phyloP scores from a whole-genome alignment of 2,329 filamentous ascomycete species.

The Sporothrix humicola region DNA sequence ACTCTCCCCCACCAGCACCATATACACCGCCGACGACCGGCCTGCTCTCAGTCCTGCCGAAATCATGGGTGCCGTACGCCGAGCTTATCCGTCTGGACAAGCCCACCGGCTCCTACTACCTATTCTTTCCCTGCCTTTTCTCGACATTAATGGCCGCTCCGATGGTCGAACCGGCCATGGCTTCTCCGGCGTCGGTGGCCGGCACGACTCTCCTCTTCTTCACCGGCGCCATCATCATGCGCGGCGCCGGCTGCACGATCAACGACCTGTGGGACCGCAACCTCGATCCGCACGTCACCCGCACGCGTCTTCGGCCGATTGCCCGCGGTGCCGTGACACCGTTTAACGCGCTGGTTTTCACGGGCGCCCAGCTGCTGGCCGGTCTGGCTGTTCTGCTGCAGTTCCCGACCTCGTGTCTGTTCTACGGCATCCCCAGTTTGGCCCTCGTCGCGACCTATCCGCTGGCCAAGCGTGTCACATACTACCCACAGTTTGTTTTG shows the following conservation, averaged over 20 bases:
- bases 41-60: conserved; percentile 71
- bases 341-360: conserved; percentile 73
- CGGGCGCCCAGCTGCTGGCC: conserved; percentile 73
- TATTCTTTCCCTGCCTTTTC: conserved; percentile 85
- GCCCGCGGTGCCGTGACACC: conserved; percentile 78
- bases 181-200: conserved; percentile 64
- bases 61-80: conserved; percentile 76
- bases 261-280: conserved; percentile 92
- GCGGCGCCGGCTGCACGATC: conserved; percentile 84
- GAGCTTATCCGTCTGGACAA: conserved; percentile 83
- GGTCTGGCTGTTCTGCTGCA: conserved; percentile 77
- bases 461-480: conserved; percentile 81
- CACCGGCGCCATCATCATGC: conserved; percentile 80
- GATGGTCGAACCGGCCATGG: conserved; percentile 62
- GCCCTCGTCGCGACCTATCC: conserved; percentile 77
- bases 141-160: conserved; percentile 81
- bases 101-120: conserved; percentile 80
- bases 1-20: conserved; percentile 37
- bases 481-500: conserved; percentile 84
- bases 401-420: conserved; percentile 75
- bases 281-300: conserved; percentile 77
- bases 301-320: conserved; percentile 79
- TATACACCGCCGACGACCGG: conserved; percentile 76
- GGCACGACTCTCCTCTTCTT: conserved; percentile 73
- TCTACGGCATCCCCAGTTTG: conserved; percentile 77